Conservation (phyloP, 208 protist genomes). For the Acanthamoeba sp. region DNA sequence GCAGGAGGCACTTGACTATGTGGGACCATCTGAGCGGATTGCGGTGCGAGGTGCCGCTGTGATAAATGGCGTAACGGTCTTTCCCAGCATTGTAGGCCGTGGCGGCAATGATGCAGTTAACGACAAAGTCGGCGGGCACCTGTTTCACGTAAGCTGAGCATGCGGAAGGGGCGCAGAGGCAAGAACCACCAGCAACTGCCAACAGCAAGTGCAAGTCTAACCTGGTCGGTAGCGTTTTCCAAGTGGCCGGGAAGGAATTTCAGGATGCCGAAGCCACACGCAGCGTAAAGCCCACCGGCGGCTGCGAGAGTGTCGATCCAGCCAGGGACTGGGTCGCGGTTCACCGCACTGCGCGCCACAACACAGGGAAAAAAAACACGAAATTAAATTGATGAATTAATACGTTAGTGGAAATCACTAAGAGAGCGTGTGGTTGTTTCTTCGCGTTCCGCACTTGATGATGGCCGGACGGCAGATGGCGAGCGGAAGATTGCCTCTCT, state of each 20-base stretch:
- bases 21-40: conserved; percentile 81
- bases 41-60: conserved; percentile 80
- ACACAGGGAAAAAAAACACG: not conserved
- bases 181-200: too few species aligned
- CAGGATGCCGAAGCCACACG: conserved; percentile 82
- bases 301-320: conserved; percentile 83
- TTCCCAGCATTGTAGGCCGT: conserved; percentile 56
- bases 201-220: conserved; percentile 15
- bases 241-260: conserved; percentile 79
- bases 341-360: conserved; percentile 55
- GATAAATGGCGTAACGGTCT: conserved; percentile 13
- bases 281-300: conserved; percentile 77
- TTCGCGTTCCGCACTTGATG: too few species aligned
- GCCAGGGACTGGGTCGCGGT: conserved; percentile 80
- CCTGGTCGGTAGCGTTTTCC: conserved; percentile 66
- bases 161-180: too few species aligned
- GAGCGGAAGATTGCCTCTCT: conserved; percentile 79
- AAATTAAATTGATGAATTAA: too few species aligned
- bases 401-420: too few species aligned
- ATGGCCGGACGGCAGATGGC: conserved; percentile 81
- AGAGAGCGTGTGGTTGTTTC: too few species aligned
- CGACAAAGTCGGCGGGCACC: conserved; percentile 81
- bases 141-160: not conserved
- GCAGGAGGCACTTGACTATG: conserved; percentile 76
- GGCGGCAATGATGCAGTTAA: conserved; percentile 77